A percentile compares a stretch with the other conserved stretches of the same genome.
phyloP scores from a whole-genome alignment of 2,329 filamentous ascomycete species.

The Colletotrichum spinosum region DNA sequence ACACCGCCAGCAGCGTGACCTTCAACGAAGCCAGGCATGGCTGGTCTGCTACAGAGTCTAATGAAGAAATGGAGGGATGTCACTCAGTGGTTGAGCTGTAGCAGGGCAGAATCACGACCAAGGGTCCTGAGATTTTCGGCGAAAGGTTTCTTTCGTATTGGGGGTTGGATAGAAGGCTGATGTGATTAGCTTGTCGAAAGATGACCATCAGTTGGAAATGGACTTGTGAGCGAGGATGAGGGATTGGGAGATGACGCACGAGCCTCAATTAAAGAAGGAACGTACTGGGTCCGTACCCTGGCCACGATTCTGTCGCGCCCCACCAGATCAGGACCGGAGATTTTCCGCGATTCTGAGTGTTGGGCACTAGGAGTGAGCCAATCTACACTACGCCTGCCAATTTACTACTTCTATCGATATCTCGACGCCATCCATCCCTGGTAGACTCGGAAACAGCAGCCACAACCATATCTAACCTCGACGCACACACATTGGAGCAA shows the following conservation, averaged over 20 bases:
- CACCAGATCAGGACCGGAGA: slow-evolving; percentile 23
- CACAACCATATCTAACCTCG: slow-evolving; percentile 4
- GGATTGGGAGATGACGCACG: slow-evolving; percentile 34
- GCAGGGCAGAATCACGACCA: too few relatives aligned
- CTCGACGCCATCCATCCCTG: slow-evolving; percentile 1
- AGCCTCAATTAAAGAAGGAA: slow-evolving; percentile 5
- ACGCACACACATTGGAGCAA: neutral
- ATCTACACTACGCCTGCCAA: too few relatives aligned
- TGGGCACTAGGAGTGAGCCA: neutral
- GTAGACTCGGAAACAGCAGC: slow-evolving; percentile 5
- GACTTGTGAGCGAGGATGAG: slow-evolving; percentile 20
- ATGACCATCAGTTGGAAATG: slow-evolving; percentile 15
- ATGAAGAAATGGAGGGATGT: too few relatives aligned
- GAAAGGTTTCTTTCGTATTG: too few relatives aligned
- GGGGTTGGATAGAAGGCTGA: too few relatives aligned
- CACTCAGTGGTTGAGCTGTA: too few relatives aligned
- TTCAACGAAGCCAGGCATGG: slow-evolving; percentile 22
- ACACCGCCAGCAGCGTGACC: slow-evolving; percentile 28
- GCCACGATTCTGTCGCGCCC: neutral
- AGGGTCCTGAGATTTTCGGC: too few relatives aligned
- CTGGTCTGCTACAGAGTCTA: slow-evolving; percentile 4
- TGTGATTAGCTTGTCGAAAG: neutral
- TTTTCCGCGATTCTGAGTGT: slow-evolving; percentile 30
- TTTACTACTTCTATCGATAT: too few relatives aligned
- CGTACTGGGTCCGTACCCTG: slow-evolving; percentile 18